Evolutionary conservation across 306 rosid species (phyloP), one percentile per base, ranked within the genome.

Genomic region (Gastrolobium bilobum): DNA sequence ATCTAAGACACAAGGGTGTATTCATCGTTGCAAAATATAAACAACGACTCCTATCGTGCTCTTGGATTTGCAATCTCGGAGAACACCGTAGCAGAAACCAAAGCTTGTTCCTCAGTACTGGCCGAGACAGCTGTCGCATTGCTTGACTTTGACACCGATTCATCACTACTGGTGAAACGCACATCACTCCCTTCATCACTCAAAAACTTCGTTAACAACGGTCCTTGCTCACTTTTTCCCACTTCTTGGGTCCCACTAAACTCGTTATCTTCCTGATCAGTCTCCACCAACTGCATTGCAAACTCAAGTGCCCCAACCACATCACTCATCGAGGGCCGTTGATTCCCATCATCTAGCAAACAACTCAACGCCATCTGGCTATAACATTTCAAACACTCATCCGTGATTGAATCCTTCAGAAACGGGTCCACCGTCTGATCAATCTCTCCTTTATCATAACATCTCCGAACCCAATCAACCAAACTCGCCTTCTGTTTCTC

Each of bases 241-340:
- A 15, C 15, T 3, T 38, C 44, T 0, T 26, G 13, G 8, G 38
- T 29, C 8, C 13, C 71, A n/a, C 44, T 8, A 7, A 47, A 11
- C 5, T 4, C 14, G 15, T 30, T 51, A 4, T 53, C 68, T 40
- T 83, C 75, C 10, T 85, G 68, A 13, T 3, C 7, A 5, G 11
- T 4, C 31, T 31, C 76, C 13, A 66, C 84, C 46, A 83, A 74
- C 34, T 89, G 73, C 68, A 81, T 13, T 4, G 86, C 89, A 59
- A 75, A 80, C 66, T 71, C 86, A 0, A 87, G 61, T 1, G 40
- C 71, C n/a, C 61, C 39, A 20, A 80, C 76, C 14, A 90, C 87
- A 26, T 88, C 91, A 5, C 77, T 79, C 92, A 88, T 88, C 0
- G 87, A 69, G 0, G 84, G 87, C 33, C 92, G 61, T 29, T 86